phyloP scores from a whole-genome alignment of 306 rosid species.

The Vigna trinervia region DNA sequence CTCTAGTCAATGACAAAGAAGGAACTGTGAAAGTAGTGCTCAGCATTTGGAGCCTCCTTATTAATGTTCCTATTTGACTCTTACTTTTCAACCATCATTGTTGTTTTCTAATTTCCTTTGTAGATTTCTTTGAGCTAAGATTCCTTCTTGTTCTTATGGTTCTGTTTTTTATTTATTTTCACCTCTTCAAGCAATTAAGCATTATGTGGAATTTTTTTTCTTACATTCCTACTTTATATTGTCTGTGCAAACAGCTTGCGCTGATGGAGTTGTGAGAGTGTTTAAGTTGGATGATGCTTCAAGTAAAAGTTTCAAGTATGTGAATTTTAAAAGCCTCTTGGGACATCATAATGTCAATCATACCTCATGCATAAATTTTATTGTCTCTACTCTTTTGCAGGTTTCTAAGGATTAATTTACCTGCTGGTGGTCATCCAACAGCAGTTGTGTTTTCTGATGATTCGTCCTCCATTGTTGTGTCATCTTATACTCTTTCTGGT shows the following conservation, averaged over 20 bases:
- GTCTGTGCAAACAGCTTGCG: conserved; percentile 72
- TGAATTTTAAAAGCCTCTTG: conserved; percentile 46
- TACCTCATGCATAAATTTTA: conserved; percentile 28
- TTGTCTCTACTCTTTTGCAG: conserved; percentile 59
- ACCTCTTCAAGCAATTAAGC: conserved; percentile 27
- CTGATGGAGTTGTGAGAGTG: conserved; percentile 91
- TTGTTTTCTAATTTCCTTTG: conserved; percentile 14
- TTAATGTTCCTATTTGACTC: background rate
- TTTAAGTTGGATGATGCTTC: conserved; percentile 94
- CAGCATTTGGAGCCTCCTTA: background rate
- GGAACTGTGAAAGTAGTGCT: conserved; percentile 15
- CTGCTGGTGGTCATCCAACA: conserved; percentile 91
- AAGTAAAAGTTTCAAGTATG: conserved; percentile 96
- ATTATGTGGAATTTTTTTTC: conserved; percentile 20
- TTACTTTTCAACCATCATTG: conserved; percentile 25
- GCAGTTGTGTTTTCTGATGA: conserved; percentile 73
- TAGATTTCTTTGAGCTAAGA: conserved; percentile 18
- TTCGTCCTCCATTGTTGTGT: conserved; percentile 78
- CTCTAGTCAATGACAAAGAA: conserved; percentile 10
- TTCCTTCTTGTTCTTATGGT: conserved; percentile 21
- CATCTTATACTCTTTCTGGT: conserved; percentile 76
- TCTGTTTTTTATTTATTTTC: conserved; percentile 24
- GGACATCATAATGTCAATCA: conserved; percentile 33
- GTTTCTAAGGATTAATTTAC: conserved; percentile 82
- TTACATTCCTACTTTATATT: conserved; percentile 31